Evolutionary conservation across 805 yeast species (phyloP), one percentile per base, ranked within the genome.

Genomic region (Myxozyma melibiosi): DNA sequence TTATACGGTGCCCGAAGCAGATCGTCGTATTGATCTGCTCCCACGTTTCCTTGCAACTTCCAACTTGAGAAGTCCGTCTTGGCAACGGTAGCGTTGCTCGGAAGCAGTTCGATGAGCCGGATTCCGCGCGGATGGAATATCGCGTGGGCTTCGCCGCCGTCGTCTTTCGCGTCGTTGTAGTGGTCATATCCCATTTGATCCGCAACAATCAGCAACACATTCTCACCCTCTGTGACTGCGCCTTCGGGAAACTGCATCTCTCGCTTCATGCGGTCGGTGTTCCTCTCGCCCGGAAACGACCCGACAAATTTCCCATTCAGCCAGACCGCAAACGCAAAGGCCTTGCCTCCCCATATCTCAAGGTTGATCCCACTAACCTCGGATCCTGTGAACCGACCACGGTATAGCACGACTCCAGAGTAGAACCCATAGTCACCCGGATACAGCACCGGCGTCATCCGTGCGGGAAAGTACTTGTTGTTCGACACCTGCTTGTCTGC

Each of bases 381-480:
- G 6, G 30, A 8, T n/a, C 57, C 61, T 6, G 34, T 7, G 24
- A 57, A 57, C 24, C 54, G 48, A 3, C 61, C 61, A 22, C 61
- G 49, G 28, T 52, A 57, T 31, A 57, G 44, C 4, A 52, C 42
- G 18, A 28, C 40, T 8, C 61, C 61, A 37, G 44, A 40, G 35
- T 52, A 58, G 48, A 47, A 57, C 18, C 61, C 61, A 22, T 57
- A 57, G 20, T 57, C 61, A n/a, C 55, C 61, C 3, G 61, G 50
- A 40, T 57, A 57, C 22, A 57, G 42, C 14, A 57, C 61, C 11
- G 61, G 61, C 22, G 37, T n/a, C 30, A 57, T 57, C 28, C 13
- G 20, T 14, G 61, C 54, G 7, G 53, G 56, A 35, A 53, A 35
- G 33, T 31, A 51, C 22, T 37, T 18, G 33, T 57, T 57, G 16